phyloP scores from a whole-genome alignment of 2,329 filamentous ascomycete species.

The Ceratocystis eucalypticola region DNA sequence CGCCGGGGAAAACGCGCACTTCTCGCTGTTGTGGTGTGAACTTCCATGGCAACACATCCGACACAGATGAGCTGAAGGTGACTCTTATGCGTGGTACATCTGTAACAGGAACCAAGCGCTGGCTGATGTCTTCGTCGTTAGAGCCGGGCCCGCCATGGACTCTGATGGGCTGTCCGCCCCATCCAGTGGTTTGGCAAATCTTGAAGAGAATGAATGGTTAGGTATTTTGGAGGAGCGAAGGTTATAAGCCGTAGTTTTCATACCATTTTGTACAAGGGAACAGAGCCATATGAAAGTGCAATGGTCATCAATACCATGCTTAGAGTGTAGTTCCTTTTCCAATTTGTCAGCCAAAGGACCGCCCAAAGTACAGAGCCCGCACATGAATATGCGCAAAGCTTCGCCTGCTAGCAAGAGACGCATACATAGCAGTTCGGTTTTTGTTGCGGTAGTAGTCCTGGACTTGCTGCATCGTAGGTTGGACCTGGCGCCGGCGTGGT shows the following conservation, averaged over 20 bases:
- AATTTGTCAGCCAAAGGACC: not conserved
- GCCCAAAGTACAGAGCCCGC: not conserved
- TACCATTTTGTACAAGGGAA: conserved; percentile 80
- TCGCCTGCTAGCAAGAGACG: not conserved
- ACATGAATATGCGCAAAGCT: not conserved
- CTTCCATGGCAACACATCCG: conserved; percentile 92
- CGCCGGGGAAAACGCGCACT: conserved; percentile 85
- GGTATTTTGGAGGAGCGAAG: conserved; percentile 8
- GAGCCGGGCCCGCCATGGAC: conserved; percentile 46
- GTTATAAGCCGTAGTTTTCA: conserved; percentile 17
- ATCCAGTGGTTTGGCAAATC: conserved; percentile 78
- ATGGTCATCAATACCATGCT: conserved; percentile 69
- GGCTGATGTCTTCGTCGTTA: conserved; percentile 50
- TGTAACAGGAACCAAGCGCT: conserved; percentile 67
- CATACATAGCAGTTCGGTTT: conserved; percentile 47
- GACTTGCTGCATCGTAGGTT: conserved; percentile 46
- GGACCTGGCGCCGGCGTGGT: conserved; percentile 23
- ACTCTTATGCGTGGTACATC: conserved; percentile 76
- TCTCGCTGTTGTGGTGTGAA: conserved; percentile 94
- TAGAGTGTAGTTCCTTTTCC: conserved; percentile 53
- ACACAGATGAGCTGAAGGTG: conserved; percentile 91
- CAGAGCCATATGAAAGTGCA: conserved; percentile 68
- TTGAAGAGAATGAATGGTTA: conserved; percentile 25
- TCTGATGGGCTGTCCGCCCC: conserved; percentile 84
- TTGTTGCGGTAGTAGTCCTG: conserved; percentile 50